phyloP scores from a whole-genome alignment of 495 filamentous ascomycete genomes.

The Tuber aestivum region DNA sequence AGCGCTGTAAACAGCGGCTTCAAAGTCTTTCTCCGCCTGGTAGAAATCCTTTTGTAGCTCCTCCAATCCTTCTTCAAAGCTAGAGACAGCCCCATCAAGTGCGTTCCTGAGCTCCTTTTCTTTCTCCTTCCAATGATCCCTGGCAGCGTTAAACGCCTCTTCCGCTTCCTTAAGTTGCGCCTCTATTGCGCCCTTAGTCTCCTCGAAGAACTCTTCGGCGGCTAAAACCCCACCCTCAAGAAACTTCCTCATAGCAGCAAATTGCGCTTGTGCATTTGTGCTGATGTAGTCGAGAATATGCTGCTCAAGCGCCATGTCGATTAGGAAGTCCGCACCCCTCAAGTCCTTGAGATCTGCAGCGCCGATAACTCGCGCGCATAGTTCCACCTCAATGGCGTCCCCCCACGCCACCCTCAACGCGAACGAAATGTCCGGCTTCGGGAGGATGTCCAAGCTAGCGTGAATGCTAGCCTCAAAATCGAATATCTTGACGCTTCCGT shows the following conservation, averaged over 20 bases:
- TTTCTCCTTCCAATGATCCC: slow-evolving; percentile 16
- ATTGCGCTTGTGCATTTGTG: slow-evolving; percentile 11
- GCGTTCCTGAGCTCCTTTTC: slow-evolving; percentile 11
- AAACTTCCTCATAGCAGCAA: slow-evolving; percentile 14
- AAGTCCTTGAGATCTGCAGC: slow-evolving; percentile 16
- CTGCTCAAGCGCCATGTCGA: slow-evolving; percentile 28
- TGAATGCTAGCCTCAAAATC: slow-evolving; percentile 24
- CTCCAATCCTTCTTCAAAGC: slow-evolving; percentile 21
- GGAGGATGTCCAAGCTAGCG: slow-evolving; percentile 21
- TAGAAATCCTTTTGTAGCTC: slow-evolving; percentile 14
- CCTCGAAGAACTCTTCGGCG: slow-evolving; percentile 20
- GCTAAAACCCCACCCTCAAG: slow-evolving; percentile 21
- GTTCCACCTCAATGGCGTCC: slow-evolving; percentile 19
- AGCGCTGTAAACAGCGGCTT: slow-evolving; percentile 23
- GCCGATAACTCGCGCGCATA: slow-evolving; percentile 20
- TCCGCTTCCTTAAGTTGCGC: slow-evolving; percentile 12
- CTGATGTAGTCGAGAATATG: slow-evolving; percentile 23
- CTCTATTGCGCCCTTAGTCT: slow-evolving; percentile 11
- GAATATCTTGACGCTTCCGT: slow-evolving; percentile 21
- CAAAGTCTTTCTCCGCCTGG: slow-evolving; percentile 24
- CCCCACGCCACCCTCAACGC: slow-evolving; percentile 25
- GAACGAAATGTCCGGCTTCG: slow-evolving; percentile 23
- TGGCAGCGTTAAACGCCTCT: slow-evolving; percentile 15
- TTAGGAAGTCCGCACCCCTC: slow-evolving; percentile 20
- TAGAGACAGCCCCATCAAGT: slow-evolving; percentile 7